Base-by-base conservation (phyloP, 108 stramenopile species). In the Nannochloropsis gaditana region DNA sequence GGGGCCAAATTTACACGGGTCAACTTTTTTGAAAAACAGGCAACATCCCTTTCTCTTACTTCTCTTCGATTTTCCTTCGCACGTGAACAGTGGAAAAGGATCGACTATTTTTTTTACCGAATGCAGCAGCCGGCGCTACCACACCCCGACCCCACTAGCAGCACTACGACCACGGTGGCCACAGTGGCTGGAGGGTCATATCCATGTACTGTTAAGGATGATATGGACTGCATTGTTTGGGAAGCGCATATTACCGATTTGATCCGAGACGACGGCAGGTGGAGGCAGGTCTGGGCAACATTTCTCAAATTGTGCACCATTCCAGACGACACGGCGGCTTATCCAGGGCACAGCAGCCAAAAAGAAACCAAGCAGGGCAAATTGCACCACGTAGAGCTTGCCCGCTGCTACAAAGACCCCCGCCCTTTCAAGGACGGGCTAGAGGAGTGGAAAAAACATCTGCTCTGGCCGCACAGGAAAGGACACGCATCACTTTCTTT, bases 191-290 rank as follows among this genome's bases (percentile, higher is more conserved):
- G 31, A 31, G 31, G 31, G 31, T 31, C 31, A 31, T 31, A 31
- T 31, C 31, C 31, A 31, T 31, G 31, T 31, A 31, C 31, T 31
- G 31, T 31, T 0, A 31, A 31, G 1, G 31, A 31, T 31, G 31
- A 31, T 1, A 31, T 31, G 59, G 59, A 73, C 19, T n/a, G 19
- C 59, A n/a, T 73, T 4, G 59, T 73, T n/a, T 73, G 59, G 59
- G 59, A 73, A n/a, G 59, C 59, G 59, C 59, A 73, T 73, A n/a
- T 73, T n/a, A 73, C 59, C 59, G 59, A 73, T 73, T 73, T 73
- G 59, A 73, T 73, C 59, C 59, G 59, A 3, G n/a, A 73, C 19
- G 59, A 73, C 59, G 59, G 59, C 8, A 15, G 59, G 59, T 73
- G 59, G 59, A 15, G 59, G 59, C 59, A 73, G n/a, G 59, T 73